Evolutionary conservation across 495 filamentous ascomycete genomes (phyloP).

Genomic region (Lasiosphaeria miniovina): DNA sequence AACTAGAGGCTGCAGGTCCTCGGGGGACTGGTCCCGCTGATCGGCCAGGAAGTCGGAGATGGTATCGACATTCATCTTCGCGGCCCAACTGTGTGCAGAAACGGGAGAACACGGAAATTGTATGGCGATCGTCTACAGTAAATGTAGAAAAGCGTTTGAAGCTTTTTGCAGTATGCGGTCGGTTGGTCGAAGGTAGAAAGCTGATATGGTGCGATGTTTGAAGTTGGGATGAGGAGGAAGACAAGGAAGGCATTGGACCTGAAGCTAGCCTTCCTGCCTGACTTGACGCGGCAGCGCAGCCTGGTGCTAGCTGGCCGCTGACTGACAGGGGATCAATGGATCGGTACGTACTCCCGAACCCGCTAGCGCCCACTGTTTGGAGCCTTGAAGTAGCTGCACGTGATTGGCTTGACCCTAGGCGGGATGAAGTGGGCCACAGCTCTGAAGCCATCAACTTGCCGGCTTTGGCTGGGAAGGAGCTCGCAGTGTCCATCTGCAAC

Average conservation of each 20-base stretch:
- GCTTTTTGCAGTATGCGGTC: not conserved
- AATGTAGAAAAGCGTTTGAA: not conserved
- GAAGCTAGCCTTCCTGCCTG: slow-evolving; percentile 7
- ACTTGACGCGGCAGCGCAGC: slow-evolving; percentile 35
- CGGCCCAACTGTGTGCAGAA: not conserved
- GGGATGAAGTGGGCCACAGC: slow-evolving; percentile 21
- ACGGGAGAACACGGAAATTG: not conserved
- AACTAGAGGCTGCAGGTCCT: slow-evolving; percentile 81
- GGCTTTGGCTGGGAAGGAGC: slow-evolving; percentile 20
- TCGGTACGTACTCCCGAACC: no score
- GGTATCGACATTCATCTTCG: slow-evolving; percentile 55
- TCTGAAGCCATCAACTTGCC: slow-evolving; percentile 17
- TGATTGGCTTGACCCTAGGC: slow-evolving; percentile 13
- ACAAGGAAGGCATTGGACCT: slow-evolving; percentile 12
- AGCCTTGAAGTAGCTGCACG: slow-evolving; percentile 11
- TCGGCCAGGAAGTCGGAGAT: slow-evolving; percentile 89
- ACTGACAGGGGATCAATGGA: slow-evolving; percentile 9
- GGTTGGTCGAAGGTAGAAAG: not conserved
- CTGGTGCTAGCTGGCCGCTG: slow-evolving; percentile 10
- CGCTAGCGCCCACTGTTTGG: not conserved
- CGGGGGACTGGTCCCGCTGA: slow-evolving; percentile 80
- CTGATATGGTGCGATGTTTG: not conserved
- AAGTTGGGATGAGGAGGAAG: slow-evolving; percentile 1
- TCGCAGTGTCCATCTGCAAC: slow-evolving; percentile 22
- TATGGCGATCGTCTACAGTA: not conserved